A percentile compares a stretch with the other conserved stretches of the same genome.
phyloP scores from a whole-genome alignment of 768 basidiomycete species.

The Termitomyces sp. region DNA sequence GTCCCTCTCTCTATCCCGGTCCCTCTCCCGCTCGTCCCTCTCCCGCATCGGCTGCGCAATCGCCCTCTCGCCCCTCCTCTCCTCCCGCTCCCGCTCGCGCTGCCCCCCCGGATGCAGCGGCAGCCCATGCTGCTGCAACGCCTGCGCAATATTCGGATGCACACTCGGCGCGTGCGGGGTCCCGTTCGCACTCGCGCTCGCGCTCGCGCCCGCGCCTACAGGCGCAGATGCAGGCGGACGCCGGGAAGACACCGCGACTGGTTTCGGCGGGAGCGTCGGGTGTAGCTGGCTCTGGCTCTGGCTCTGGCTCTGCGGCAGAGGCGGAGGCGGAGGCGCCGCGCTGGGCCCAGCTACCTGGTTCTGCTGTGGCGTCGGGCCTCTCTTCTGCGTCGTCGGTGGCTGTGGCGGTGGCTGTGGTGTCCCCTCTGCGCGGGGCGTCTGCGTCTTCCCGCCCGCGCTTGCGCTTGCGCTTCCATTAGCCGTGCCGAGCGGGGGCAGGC shows the following conservation, averaged over 20 bases:
- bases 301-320: background rate
- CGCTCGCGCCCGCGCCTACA: background rate
- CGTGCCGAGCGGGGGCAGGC: background rate
- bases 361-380: background rate
- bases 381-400: background rate
- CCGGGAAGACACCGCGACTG: background rate
- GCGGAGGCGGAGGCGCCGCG: no score
- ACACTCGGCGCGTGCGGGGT: background rate
- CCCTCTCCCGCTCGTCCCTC: conserved; percentile 8
- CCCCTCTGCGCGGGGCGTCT: background rate
- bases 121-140: conserved; percentile 1
- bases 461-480: background rate
- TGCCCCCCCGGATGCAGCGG: conserved; percentile 10
- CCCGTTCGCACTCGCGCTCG: background rate
- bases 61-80: background rate
- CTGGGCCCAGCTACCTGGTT: background rate
- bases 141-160: conserved; percentile 3
- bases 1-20: no score
- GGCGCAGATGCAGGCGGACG: background rate
- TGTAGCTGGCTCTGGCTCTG: background rate
- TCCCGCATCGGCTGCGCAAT: conserved; percentile 11
- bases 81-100: background rate
- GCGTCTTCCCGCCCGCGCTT: background rate
- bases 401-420: background rate
- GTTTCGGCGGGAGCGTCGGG: conserved; percentile 13